These are phyloP conservation scores for Blumeria hordei DNA, from an alignment of 2,329 filamentous ascomycete species.

Conservation along the genomic window DNA sequence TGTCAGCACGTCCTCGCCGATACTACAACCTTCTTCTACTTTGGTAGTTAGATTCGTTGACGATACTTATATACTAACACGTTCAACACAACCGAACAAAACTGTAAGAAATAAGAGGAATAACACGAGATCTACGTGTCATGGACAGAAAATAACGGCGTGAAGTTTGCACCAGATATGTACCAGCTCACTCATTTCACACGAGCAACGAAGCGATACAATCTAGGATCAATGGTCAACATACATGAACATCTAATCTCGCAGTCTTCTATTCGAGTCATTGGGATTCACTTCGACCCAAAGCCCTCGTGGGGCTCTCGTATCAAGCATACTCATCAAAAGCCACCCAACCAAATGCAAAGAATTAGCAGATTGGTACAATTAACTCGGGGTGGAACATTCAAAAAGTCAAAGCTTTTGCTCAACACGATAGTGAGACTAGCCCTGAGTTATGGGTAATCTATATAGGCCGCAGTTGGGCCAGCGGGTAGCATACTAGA, in stretches of 20 bases:
- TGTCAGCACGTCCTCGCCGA: not conserved
- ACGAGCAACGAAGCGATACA: not conserved
- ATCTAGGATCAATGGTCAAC: not conserved
- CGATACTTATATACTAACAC: not conserved
- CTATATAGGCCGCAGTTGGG: not conserved
- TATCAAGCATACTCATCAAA: not conserved
- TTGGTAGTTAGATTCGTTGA: not conserved
- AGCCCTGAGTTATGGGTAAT: not conserved
- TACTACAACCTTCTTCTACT: not conserved
- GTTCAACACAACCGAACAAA: not conserved
- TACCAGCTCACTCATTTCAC: not conserved
- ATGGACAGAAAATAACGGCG: not conserved
- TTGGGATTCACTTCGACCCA: not conserved
- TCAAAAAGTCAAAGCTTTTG: not conserved
- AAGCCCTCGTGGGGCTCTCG: not conserved
- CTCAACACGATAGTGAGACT: not conserved
- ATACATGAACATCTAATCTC: not conserved
- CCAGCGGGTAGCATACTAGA: not conserved
- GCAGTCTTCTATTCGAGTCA: not conserved
- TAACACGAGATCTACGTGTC: not conserved
- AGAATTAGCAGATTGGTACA: not conserved
- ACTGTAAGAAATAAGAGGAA: not conserved
- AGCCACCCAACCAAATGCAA: not conserved
- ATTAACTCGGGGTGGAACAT: not conserved
- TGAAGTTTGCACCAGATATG: not conserved